A percentile compares a stretch with the other conserved stretches of the same genome.
Conservation (phyloP, 352 stramenopile genomes). For the Phytophthora uliginosa region DNA sequence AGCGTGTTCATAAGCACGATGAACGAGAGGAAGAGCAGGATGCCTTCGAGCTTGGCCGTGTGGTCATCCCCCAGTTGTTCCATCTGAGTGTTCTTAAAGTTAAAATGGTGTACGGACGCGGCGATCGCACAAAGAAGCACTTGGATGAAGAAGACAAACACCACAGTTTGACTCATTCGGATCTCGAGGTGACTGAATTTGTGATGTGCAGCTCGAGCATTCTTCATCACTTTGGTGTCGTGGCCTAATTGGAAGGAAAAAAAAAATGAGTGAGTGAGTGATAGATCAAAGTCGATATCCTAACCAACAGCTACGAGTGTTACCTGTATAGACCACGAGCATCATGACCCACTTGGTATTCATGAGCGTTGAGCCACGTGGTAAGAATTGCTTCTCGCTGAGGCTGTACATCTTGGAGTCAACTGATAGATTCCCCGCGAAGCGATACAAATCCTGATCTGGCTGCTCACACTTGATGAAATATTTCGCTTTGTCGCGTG, state of each 20-base stretch:
- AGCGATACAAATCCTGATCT: constrained; percentile 83
- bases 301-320: background rate
- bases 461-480: constrained; percentile 85
- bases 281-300: background rate
- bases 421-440: constrained; percentile 76
- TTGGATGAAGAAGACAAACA: constrained; percentile 84
- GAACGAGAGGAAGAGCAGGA: constrained; percentile 92
- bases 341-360: constrained; percentile 84
- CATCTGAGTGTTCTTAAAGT: constrained; percentile 9
- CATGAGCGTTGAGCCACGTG: constrained; percentile 79
- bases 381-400: constrained; percentile 81
- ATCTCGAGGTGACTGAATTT: constrained; percentile 89
- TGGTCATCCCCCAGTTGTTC: constrained; percentile 8
- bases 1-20: constrained; percentile 94
- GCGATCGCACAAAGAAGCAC: constrained; percentile 72
- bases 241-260: constrained; percentile 44
- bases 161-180: constrained; percentile 80
- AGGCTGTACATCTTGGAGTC: constrained; percentile 71
- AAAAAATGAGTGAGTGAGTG: background rate
- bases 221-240: constrained; percentile 94
- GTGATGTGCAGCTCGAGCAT: constrained; percentile 78
- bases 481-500: constrained; percentile 53
- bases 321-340: constrained; percentile 81
- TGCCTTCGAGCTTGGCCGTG: background rate
- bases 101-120: constrained; percentile 46